Evolutionary conservation across 2,329 filamentous ascomycete genomes (phyloP).

Genomic region (Periconia sp.): DNA sequence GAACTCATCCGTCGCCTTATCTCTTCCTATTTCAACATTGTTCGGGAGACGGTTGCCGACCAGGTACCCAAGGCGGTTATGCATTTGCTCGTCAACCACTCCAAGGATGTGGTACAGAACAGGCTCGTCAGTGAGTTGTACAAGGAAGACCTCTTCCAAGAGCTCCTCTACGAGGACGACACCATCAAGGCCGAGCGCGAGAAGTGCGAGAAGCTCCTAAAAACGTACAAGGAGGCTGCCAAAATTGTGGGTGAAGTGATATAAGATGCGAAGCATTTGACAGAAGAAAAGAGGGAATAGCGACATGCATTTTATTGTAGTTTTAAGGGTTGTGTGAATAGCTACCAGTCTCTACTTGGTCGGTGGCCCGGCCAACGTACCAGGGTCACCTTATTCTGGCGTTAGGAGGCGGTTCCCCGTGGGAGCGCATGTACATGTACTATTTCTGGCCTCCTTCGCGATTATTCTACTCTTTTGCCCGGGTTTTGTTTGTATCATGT

Average conservation of each 20-base stretch:
- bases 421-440: constrained; percentile 12
- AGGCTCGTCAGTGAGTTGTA: constrained; percentile 93
- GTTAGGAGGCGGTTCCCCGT: constrained; percentile 16
- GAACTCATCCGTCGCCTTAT: constrained; percentile 96
- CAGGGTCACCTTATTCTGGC: constrained; percentile 2
- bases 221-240: constrained; percentile 94
- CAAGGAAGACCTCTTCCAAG: constrained; percentile 85
- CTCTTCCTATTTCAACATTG: constrained; percentile 98
- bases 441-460: constrained; percentile 14
- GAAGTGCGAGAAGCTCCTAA: constrained; percentile 95
- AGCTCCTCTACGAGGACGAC: constrained; percentile 96
- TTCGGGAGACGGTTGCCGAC: constrained; percentile 96
- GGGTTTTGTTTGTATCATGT: neutral
- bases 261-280: constrained; percentile 23
- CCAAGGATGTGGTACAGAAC: constrained; percentile 97
- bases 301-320: constrained; percentile 19
- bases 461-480: constrained; percentile 28
- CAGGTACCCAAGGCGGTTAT: constrained; percentile 98
- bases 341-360: constrained; percentile 16
- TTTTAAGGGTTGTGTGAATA: constrained; percentile 29
- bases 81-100: constrained; percentile 97
- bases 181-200: constrained; percentile 95
- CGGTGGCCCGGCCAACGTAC: neutral
- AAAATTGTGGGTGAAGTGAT: constrained; percentile 95
- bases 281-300: constrained; percentile 10